phyloP scores from a whole-genome alignment of 1,284 basidiomycete species.

The Ganoderma lucidum region DNA sequence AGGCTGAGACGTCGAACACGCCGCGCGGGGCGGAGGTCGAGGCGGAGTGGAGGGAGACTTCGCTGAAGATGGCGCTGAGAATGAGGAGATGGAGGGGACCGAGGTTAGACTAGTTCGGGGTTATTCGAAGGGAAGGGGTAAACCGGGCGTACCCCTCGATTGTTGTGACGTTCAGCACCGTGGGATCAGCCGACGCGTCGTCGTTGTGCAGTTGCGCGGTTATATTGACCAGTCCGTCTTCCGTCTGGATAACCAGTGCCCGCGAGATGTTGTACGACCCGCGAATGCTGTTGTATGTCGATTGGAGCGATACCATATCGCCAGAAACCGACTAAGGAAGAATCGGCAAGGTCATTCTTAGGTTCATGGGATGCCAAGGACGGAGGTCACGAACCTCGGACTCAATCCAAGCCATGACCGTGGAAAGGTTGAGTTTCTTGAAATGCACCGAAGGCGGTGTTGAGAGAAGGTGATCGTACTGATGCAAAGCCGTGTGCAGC shows the following conservation, averaged over 20 bases:
- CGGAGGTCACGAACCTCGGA: constrained; percentile 12
- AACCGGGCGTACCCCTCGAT: neutral
- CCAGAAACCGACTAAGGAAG: neutral
- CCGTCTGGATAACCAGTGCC: neutral
- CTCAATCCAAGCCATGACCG: neutral
- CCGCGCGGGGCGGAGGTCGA: neutral
- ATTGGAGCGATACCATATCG: neutral
- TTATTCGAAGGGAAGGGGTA: neutral
- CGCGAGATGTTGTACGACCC: neutral
- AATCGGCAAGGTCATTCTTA: neutral
- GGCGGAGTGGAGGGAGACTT: constrained; percentile 2
- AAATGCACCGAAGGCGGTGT: constrained; percentile 2
- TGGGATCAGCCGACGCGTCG: neutral
- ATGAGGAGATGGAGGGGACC: neutral
- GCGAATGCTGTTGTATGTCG: neutral
- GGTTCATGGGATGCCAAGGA: neutral
- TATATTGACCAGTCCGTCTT: constrained; percentile 2
- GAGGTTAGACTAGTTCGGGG: neutral
- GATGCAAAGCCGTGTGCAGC: neutral
- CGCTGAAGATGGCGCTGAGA: neutral
- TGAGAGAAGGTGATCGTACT: neutral
- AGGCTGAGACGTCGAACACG: neutral
- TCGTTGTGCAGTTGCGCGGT: constrained; percentile 2
- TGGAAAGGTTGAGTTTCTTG: neutral
- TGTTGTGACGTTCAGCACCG: neutral